phyloP scores from a whole-genome alignment of 495 filamentous ascomycete genomes.

The Beverwykella pulmonaria region DNA sequence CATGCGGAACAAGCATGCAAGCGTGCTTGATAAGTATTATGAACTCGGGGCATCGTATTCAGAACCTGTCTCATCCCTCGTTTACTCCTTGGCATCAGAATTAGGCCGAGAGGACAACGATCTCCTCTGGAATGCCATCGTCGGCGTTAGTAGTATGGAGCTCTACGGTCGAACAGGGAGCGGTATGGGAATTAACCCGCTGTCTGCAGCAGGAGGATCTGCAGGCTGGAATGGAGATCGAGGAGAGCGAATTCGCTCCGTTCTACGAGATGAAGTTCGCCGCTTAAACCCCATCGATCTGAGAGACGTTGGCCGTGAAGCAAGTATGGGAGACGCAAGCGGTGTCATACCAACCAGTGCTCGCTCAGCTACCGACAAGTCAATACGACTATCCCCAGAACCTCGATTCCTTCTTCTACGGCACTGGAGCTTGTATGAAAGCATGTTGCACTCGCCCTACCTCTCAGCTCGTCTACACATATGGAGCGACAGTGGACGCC shows the following conservation, averaged over 20 bases:
- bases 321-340: slow-evolving; percentile 56
- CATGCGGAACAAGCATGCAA: slow-evolving; percentile 75
- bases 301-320: slow-evolving; percentile 56
- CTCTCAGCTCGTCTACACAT: slow-evolving; percentile 90
- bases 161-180: slow-evolving; percentile 84
- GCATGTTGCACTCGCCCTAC: slow-evolving; percentile 96
- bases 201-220: slow-evolving; percentile 55
- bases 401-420: slow-evolving; percentile 90
- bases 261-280: slow-evolving; percentile 90
- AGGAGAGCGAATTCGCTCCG: slow-evolving; percentile 79
- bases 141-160: slow-evolving; percentile 88
- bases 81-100: slow-evolving; percentile 93
- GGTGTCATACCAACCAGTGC: slow-evolving; percentile 88
- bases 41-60: slow-evolving; percentile 84
- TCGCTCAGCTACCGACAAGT: slow-evolving; percentile 82
- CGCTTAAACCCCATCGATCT: slow-evolving; percentile 85
- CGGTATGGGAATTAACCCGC: slow-evolving; percentile 69
- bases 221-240: slow-evolving; percentile 81
- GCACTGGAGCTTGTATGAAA: slow-evolving; percentile 97
- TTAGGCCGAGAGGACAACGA: slow-evolving; percentile 96
- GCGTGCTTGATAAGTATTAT: slow-evolving; percentile 76
- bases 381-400: slow-evolving; percentile 91
- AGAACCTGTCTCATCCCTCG: slow-evolving; percentile 88
- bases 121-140: slow-evolving; percentile 89
- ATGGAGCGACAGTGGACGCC: slow-evolving; percentile 87